Evolutionary conservation across 2,329 filamentous ascomycete species (phyloP), one percentile per base, ranked within the genome.

Genomic region (Sarocladium strictum): DNA sequence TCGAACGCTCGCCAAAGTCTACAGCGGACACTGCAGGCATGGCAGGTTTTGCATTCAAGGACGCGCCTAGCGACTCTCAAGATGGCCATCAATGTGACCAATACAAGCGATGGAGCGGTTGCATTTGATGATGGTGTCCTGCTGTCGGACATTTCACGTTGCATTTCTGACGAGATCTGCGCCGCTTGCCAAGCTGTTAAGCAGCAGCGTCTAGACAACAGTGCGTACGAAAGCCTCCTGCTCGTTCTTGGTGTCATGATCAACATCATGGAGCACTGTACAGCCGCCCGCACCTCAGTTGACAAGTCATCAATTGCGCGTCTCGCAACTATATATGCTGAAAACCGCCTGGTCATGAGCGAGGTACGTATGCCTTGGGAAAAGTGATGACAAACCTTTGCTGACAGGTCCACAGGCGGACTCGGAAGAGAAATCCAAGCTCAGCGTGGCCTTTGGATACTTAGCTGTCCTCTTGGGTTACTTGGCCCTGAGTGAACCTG

Each of bases 371-470:
- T 52, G 29, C 43, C 10, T 29, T 3, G 5, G 17, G 27, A 21
- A 4, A 15, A 24, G 14, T 38, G 10, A 40, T 32, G 15, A 21
- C 7, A 52, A 35, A 29, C n/a, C 7, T 14, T 32, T 33, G 32
- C 54, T 56, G 38, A 51, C 64, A 63, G 57, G 63, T 55, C 54
- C 47, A 41, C 33, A 89, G 80, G 85, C 84, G 56, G 83, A 87
- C 62, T 87, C 85, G 1, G 79, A 85, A 55, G 82, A 90, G 63
- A 89, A 92, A 65, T 86, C 85, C 24, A 85, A 88, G 57, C 79
- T 87, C 52, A 90, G 92, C 61, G 90, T 97, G 26, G 86, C 88
- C 1, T 84, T 93, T 66, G 92, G 90, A 15, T 97, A 96, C 66
- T 76, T 97, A 23, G 85, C 90, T 1, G 85, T 97, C 14, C 76